Evolutionary conservation across 2,329 filamentous ascomycete species (phyloP), one percentile per base, ranked within the genome.

Genomic region (Hypoxylon sp.): DNA sequence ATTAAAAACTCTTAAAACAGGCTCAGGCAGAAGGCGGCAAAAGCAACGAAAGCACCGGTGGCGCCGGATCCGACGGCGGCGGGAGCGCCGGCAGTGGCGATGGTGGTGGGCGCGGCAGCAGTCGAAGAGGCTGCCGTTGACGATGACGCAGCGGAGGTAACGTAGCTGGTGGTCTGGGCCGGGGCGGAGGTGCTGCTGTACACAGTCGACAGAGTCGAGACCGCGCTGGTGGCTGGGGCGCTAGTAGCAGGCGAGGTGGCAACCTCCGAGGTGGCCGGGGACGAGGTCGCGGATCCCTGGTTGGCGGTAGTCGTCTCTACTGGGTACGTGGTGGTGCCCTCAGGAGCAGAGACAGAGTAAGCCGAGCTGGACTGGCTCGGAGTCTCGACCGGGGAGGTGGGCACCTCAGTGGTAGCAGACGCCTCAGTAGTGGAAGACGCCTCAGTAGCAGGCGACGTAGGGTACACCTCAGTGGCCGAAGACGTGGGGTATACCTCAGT

Each of bases 141-240:
- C n/a, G n/a, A n/a, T n/a, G 48, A 52, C 48, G 15, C 49, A 15
- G 61, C 24, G 7, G 24, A 26, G 24, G 24, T 63, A 17, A 65
- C 49, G 43, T 56, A 58, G 46, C 52, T 46, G 24, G 39, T 20
- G 39, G 43, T 55, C 44, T 53, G 76, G 88, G 89, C 90, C 22
- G 86, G 89, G 71, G 86, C 86, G 70, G 82, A 82, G 57, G 80
- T 85, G 20, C 79, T 63, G 55, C 61, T 30, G 34, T 67, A 67
- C 50, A 55, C 32, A n/a, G 59, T 65, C 4, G 62, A 62, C 48
- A 66, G 57, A 37, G 65, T 66, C 3, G 62, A n/a, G 32, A 43
- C 52, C 24, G 43, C 13, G 22, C 46, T 1, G 22, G 50, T 1
- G 22, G 50, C n/a, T 13, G 47, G 51, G 11, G 58, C 28, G n/a